Conservation (phyloP, 352 stramenopile species). For the Pythium utonaiense region DNA sequence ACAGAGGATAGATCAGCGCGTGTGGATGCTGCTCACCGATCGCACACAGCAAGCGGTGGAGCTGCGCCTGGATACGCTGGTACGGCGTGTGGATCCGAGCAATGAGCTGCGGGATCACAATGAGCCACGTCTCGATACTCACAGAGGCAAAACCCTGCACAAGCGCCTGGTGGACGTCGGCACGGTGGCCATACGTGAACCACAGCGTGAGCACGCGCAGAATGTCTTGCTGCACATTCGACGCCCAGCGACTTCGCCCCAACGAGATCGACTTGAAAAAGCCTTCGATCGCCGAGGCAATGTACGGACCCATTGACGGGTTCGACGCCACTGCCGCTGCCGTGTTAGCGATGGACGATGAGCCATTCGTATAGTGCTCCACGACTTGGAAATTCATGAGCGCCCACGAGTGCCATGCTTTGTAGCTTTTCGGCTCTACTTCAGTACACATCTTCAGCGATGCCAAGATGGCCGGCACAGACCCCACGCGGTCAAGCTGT, state of each 20-base stretch:
- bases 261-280: constrained; percentile 98
- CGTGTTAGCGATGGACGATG: constrained; percentile 30
- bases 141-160: constrained; percentile 89
- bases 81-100: constrained; percentile 87
- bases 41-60: constrained; percentile 89
- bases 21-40: constrained; percentile 96
- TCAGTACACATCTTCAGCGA: constrained; percentile 80
- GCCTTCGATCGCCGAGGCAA: constrained; percentile 93
- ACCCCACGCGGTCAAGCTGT: constrained; percentile 59
- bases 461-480: constrained; percentile 71
- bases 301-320: constrained; percentile 53
- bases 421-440: constrained; percentile 91
- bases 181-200: constrained; percentile 96
- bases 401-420: constrained; percentile 98
- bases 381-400: constrained; percentile 97
- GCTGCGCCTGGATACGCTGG: constrained; percentile 65
- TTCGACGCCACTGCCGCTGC: constrained; percentile 49
- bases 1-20: constrained; percentile 99
- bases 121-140: constrained; percentile 97
- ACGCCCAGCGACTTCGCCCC: constrained; percentile 91
- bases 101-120: constrained; percentile 99
- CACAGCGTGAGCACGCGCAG: constrained; percentile 98
- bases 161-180: constrained; percentile 85
- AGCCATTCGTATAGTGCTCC: constrained; percentile 66
- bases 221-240: constrained; percentile 92